Percentiles rank a stretch among this genome's conserved stretches.
These are phyloP conservation scores for Aquilaria sinensis DNA, from an alignment of 345 rosid species.

Conservation along the genomic window DNA sequence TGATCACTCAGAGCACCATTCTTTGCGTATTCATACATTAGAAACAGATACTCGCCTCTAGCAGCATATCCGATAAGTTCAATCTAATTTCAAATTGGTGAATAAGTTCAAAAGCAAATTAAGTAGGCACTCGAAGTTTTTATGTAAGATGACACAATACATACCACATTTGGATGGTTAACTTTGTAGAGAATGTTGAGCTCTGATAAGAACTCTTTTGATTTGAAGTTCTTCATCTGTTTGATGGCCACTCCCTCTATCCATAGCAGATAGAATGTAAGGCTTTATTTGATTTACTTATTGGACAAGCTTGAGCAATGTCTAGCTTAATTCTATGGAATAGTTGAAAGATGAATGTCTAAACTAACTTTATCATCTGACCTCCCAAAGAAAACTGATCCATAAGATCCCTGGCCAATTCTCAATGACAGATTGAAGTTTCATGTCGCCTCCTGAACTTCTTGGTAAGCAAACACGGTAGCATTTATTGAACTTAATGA, in stretches of 20 bases:
- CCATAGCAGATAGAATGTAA: not conserved
- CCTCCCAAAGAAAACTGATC: conserved; percentile 27
- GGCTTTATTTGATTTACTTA: not conserved
- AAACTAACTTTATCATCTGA: conserved; percentile 18
- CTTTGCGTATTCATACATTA: conserved; percentile 31
- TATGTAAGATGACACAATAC: not conserved
- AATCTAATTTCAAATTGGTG: conserved; percentile 14
- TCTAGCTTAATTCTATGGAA: not conserved
- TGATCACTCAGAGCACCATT: conserved; percentile 34
- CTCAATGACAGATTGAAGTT: conserved; percentile 21
- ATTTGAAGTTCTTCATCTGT: conserved; percentile 31
- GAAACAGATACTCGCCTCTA: conserved; percentile 31
- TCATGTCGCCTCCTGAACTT: conserved; percentile 26
- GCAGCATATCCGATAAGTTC: conserved; percentile 30
- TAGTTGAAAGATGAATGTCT: too few relatives aligned
- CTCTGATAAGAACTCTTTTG: conserved; percentile 33
- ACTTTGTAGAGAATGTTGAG: conserved; percentile 29
- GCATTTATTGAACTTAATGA: conserved; percentile 19
- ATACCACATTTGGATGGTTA: conserved; percentile 32
- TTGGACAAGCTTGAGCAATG: not conserved
- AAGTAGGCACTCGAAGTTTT: not conserved
- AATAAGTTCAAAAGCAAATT: not conserved
- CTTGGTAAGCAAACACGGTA: conserved; percentile 17
- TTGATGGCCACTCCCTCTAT: conserved; percentile 36
- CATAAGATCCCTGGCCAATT: conserved; percentile 35